A percentile compares a stretch with the other conserved stretches of the same genome.
Conservation (phyloP, 208 protist species). For the Lotmaria passim region DNA sequence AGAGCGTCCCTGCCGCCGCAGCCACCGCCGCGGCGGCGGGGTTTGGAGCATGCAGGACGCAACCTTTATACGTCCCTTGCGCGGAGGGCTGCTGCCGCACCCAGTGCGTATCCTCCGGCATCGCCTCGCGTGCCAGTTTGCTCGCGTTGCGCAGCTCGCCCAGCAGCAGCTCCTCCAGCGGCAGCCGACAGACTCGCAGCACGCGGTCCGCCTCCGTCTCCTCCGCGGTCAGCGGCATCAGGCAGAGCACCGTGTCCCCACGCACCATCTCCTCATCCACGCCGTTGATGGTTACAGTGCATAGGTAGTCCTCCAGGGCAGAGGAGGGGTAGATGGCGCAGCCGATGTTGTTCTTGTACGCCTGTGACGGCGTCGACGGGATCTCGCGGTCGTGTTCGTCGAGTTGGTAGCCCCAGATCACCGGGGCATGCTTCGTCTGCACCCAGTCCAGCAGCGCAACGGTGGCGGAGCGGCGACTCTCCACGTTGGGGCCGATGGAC, state of each 20-base stretch:
- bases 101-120: slow-evolving; percentile 45
- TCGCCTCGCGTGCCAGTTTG: slow-evolving; percentile 53
- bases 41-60: slow-evolving; percentile 14
- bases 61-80: background rate
- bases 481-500: slow-evolving; percentile 28
- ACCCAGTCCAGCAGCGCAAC: slow-evolving; percentile 36
- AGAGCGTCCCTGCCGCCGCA: background rate
- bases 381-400: slow-evolving; percentile 21
- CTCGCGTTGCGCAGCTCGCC: slow-evolving; percentile 61
- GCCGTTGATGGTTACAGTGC: slow-evolving; percentile 18
- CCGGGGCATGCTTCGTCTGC: background rate
- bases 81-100: slow-evolving; percentile 32
- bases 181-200: slow-evolving; percentile 38
- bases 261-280: slow-evolving; percentile 12
- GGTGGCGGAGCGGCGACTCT: slow-evolving; percentile 37
- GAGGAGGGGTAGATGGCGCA: slow-evolving; percentile 8
- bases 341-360: slow-evolving; percentile 13
- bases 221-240: slow-evolving; percentile 1
- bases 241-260: slow-evolving; percentile 15
- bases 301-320: slow-evolving; percentile 14
- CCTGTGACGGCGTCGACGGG: slow-evolving; percentile 7
- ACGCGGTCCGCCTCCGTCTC: slow-evolving; percentile 16
- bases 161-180: slow-evolving; percentile 67
- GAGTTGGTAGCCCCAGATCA: slow-evolving; percentile 26
- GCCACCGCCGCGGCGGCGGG: background rate